Base-by-base conservation (phyloP, 2,329 filamentous ascomycete species). In the Ophioceras dolichostomum region DNA sequence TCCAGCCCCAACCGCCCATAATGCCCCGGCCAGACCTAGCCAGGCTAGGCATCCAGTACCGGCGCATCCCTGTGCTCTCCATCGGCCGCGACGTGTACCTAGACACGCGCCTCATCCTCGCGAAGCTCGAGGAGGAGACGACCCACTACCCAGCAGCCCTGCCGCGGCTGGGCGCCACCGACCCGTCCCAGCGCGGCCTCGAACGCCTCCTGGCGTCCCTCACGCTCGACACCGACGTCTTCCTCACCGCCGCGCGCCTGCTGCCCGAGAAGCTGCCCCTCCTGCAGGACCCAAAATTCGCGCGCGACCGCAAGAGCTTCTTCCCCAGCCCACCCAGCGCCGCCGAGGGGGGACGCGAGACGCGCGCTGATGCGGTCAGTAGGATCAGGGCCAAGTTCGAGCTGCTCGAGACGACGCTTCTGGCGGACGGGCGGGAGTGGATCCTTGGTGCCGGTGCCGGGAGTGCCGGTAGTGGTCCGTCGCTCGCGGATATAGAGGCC, bases 31-130 rank as follows among this genome's bases (percentile, higher is more conserved):
- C 78, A 1, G 77, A 83, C 51, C 51, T 84, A 12, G 55, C 60
- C 14, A 59, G 61, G 2, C 64, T 86, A 12, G 77, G 76, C 19
- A 64, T 84, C 38, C 59, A 63, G 6, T 79, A 87, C 57, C 70
- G 80, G 4, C 77, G 81, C 40, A 83, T 84, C 39, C 81, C 81
- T 2, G 50, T 85, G 36, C 56, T 85, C 36, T 59, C 73, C 17
- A 75, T 84, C 45, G 79, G 77, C 13, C 64, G 70, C 5, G 73
- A 83, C 49, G 59, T 86, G 31, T 85, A 83, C 59, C 61, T 74
- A 42, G 81, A 86, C 60, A 77, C 76, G 2, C 72, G 76, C 3
- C 67, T 84, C 17, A 84, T 85, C 47, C 55, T 86, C 16, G 55
- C 56, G 19, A 79, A 76, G 52, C 70, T 86, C 1, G 76, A 83